Evolutionary conservation across 352 stramenopile species (phyloP).

Genomic region (Phytophthora podocarpi): DNA sequence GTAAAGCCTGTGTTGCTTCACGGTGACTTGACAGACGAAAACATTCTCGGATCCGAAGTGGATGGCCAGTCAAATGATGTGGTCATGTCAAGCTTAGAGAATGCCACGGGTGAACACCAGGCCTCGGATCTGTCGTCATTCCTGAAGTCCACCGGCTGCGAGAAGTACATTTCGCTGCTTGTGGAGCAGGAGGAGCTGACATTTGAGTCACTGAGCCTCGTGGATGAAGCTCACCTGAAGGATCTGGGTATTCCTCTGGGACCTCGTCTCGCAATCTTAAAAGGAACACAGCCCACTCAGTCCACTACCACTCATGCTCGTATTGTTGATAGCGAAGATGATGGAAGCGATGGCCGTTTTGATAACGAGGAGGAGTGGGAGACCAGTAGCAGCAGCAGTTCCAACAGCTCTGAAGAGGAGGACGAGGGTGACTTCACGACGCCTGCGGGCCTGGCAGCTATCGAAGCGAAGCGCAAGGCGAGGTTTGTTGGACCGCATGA

Average conservation of each 20-base stretch:
- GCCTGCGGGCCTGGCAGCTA: slow-evolving; percentile 15
- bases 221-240: slow-evolving; percentile 59
- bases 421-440: slow-evolving; percentile 39
- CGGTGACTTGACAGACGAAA: slow-evolving; percentile 87
- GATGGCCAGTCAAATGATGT: slow-evolving; percentile 1
- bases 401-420: slow-evolving; percentile 51
- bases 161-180: slow-evolving; percentile 57
- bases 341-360: slow-evolving; percentile 15
- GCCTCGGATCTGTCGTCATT: slow-evolving; percentile 34
- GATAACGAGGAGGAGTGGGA: slow-evolving; percentile 57
- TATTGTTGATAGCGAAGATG: slow-evolving; percentile 37
- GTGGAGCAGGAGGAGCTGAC: slow-evolving; percentile 71
- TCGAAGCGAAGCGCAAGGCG: slow-evolving; percentile 47
- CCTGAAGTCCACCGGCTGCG: slow-evolving; percentile 50
- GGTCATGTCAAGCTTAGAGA: slow-evolving; percentile 12
- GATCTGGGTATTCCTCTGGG: slow-evolving; percentile 65
- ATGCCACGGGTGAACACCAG: background rate
- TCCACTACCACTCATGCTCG: slow-evolving; percentile 4
- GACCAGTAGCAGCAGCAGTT: slow-evolving; percentile 54
- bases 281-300: slow-evolving; percentile 21
- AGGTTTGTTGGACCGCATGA: slow-evolving; percentile 53
- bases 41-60: slow-evolving; percentile 64
- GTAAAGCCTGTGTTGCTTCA: slow-evolving; percentile 70
- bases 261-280: slow-evolving; percentile 62
- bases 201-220: slow-evolving; percentile 41